Base-by-base conservation (phyloP, 768 basidiomycete species). In the Chiua virens region DNA sequence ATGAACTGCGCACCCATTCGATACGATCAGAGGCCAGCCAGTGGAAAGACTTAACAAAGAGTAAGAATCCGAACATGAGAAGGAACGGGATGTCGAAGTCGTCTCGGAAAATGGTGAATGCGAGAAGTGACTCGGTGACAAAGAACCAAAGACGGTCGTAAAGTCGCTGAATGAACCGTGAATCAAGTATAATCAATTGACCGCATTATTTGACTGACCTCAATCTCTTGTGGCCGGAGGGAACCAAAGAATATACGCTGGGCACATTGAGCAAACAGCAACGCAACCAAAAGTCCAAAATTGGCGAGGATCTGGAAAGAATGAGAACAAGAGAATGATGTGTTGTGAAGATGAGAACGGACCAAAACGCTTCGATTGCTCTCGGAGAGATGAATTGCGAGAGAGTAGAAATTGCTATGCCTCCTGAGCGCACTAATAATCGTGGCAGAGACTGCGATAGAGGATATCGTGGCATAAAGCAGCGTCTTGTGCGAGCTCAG, bases 71-170 rank as follows among this genome's bases (percentile, higher is more conserved):
- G 65, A 98, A 98, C 87, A 96, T 92, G 58, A 94, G 73, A 40
- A 87, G 87, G 66, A 98, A 98, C 4, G 86, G 82, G n/a, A 86
- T 80, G 69, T 95, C 92, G 66, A 96, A 94, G 68, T 93, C 92
- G 69, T 95, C 92, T 52, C 94, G 81, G 73, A 99, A 99, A 58
- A 98, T 98, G 32, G 97, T 97, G 66, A 98, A 89, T 1, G 97
- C 96, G 45, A 99, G 75, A 32, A 99, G 76, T 8, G 92, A 95
- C 68, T 99, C 97, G 2, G 97, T 98, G 44, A 98, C 81, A 72
- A 97, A 97, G 74, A 95, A 94, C 96, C 97, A 98, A 27, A 92
- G 81, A 56, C 92, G 81, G 66, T 98, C 96, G 68, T 98, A 97
- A 2, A 99, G 78, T 25, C 95, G 87, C 96, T 99, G 64, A 17